Percentiles rank a stretch among this genome's conserved stretches.
phyloP scores from a whole-genome alignment of 331 rosid species.

The Telfairia occidentalis region DNA sequence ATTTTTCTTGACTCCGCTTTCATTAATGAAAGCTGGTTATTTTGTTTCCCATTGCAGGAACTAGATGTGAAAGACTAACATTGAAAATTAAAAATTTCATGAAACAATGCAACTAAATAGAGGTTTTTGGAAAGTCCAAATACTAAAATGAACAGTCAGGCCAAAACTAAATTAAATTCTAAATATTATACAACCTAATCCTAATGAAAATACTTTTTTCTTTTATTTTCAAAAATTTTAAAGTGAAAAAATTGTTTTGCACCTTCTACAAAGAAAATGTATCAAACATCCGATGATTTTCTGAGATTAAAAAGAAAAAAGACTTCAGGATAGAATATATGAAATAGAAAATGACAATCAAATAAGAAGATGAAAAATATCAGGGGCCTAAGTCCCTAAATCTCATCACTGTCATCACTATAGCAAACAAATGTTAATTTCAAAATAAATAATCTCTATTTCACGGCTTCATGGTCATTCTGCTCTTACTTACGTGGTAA shows the following conservation, averaged over 20 bases:
- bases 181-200: background rate
- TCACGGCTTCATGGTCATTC: background rate
- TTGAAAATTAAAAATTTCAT: background rate
- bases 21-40: background rate
- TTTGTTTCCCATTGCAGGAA: background rate
- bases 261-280: background rate
- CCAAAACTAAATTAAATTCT: background rate
- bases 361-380: background rate
- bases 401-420: background rate
- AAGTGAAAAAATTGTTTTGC: background rate
- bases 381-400: background rate
- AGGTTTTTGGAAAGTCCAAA: background rate
- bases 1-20: background rate
- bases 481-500: no score
- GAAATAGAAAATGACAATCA: background rate
- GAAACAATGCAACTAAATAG: background rate
- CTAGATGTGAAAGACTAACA: background rate
- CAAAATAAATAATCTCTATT: background rate
- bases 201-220: background rate
- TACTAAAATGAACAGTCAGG: background rate
- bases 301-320: background rate
- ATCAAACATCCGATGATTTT: background rate
- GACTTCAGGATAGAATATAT: background rate
- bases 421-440: background rate
- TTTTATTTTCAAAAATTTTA: background rate